Evolutionary conservation across 306 rosid genomes (phyloP).

Genomic region (Lathyrus sativus): DNA sequence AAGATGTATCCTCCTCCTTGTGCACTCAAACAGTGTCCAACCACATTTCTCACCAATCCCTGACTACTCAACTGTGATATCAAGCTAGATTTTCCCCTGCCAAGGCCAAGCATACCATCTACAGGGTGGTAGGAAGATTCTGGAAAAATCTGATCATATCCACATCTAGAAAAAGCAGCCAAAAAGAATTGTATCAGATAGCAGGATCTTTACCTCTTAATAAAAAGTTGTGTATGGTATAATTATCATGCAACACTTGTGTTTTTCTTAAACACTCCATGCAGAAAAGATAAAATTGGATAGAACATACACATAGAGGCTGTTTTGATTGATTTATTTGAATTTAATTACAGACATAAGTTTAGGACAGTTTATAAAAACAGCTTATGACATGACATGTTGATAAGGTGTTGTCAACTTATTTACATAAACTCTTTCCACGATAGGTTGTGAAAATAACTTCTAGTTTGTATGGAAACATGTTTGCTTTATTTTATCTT

Average conservation of each 20-base stretch:
- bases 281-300: not conserved
- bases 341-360: not conserved
- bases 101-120: conserved; percentile 93
- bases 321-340: not conserved
- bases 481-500: not conserved
- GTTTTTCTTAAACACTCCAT: conserved; percentile 2
- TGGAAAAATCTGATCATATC: conserved; percentile 77
- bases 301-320: not conserved
- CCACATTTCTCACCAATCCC: conserved; percentile 64
- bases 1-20: conserved; percentile 87
- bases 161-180: conserved; percentile 60
- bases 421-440: not conserved
- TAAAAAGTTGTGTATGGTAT: not conserved
- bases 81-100: conserved; percentile 78
- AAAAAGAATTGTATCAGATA: conserved; percentile 1
- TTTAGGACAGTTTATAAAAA: not conserved
- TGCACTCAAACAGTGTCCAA: conserved; percentile 83
- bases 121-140: conserved; percentile 64
- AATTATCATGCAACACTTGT: not conserved
- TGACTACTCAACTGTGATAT: conserved; percentile 75
- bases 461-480: not conserved
- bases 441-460: not conserved
- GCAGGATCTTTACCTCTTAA: not conserved
- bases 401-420: not conserved
- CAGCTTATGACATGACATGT: not conserved